Percentiles rank a stretch among this genome's conserved stretches.
Conservation (phyloP, 768 basidiomycete genomes). For the Tricholoma hemisulphureum region DNA sequence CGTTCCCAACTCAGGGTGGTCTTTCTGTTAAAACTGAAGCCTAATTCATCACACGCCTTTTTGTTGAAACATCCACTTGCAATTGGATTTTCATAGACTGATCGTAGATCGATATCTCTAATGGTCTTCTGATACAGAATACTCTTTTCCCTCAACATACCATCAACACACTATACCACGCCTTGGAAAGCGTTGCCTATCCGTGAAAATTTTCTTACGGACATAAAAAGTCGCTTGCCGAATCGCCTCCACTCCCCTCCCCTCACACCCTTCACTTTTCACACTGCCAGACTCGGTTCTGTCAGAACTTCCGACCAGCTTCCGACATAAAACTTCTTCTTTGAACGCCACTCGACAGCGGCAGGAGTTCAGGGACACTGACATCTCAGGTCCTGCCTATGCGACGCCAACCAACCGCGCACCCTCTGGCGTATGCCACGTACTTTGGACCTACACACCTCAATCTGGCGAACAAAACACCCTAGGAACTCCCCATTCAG, state of each 20-base stretch:
- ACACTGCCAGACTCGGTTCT: not conserved
- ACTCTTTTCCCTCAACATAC: not conserved
- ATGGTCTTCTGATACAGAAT: not conserved
- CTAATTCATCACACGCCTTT: constrained; percentile 1
- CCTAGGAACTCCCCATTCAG: not conserved
- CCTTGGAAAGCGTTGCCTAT: not conserved
- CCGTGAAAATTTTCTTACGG: not conserved
- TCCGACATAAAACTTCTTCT: not conserved
- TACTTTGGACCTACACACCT: not conserved
- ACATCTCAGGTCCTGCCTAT: no score
- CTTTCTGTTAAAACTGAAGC: not conserved
- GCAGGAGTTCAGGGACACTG: no score
- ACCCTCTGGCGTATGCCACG: not conserved
- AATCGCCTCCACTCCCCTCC: not conserved
- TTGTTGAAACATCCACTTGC: not conserved
- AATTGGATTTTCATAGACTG: no score
- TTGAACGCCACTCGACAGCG: not conserved
- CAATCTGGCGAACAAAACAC: not conserved
- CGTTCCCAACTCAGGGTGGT: not conserved
- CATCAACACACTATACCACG: not conserved
- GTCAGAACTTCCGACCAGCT: not conserved
- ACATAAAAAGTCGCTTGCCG: not conserved
- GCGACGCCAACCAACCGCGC: not conserved
- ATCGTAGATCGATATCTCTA: not conserved
- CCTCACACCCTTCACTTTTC: not conserved